Base-by-base conservation (phyloP, 257 asterid species). In the Lantana camara region DNA sequence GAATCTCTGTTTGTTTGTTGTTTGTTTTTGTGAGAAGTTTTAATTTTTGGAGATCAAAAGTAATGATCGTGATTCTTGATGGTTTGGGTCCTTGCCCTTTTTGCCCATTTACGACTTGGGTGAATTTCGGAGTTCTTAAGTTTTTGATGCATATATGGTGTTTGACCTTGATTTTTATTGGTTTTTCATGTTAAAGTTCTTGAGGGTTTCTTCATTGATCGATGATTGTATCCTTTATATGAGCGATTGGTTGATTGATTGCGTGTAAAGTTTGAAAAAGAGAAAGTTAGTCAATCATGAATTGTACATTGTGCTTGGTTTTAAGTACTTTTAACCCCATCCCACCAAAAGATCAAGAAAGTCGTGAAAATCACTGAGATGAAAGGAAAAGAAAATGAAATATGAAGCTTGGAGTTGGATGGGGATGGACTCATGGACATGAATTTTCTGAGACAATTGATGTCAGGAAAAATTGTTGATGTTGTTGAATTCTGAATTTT, bases 201-300 rank as follows among this genome's bases (percentile, higher is more conserved):
- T 27, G 64, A 46, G 55, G 42, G 5, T 52, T 32, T 57, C 13
- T 0, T n/a, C 32, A 45, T 42, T 53, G 63, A 60, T 69, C 73
- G n/a, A n/a, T n/a, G n/a, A n/a, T n/a, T n/a, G n/a, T 59, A 20
- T 55, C 38, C 37, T 51, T 52, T 30, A 27, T 6, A 16, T 40
- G 1, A 20, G 40, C 54, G 29, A 27, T 61, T 45, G 41, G 5
- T n/a, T 7, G 35, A 27, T 37, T 44, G 34, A 44, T 37, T 20
- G 45, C 37, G n/a, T 64, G 9, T 29, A 6, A n/a, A 51, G 7
- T 51, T 24, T 51, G 37, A 24, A 29, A 52, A 27, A 5, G 12
- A 2, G 45, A 30, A 32, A 14, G 30, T 55, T 15, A 30, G 10
- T 12, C 5, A 4, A 13, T 14, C 17, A 9, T 56, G 57, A 16